A percentile compares a stretch with the other conserved stretches of the same genome.
Conservation (phyloP, 441 rosid genomes). For the Erysimum pusillum region DNA sequence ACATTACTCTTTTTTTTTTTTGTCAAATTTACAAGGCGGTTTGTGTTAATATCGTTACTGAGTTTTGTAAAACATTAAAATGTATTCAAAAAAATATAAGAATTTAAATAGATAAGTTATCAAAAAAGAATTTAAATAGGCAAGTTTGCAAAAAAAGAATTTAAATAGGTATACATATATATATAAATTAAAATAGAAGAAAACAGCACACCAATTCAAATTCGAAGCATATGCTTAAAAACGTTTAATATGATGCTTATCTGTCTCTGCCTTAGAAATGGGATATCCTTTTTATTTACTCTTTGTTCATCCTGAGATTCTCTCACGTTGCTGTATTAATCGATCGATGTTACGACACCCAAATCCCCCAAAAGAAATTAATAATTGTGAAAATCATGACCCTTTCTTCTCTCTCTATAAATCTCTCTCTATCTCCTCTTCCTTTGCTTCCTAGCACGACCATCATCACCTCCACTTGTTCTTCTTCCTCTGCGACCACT, state of each 20-base stretch:
- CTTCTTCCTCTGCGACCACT: conserved; percentile 32
- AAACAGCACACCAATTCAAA: too few species aligned
- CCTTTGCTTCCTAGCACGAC: conserved; percentile 43
- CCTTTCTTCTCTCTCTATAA: conserved; percentile 63
- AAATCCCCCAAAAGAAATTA: not conserved
- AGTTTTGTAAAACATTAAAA: too few species aligned
- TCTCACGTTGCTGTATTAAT: conserved; percentile 42
- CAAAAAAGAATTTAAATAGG: too few species aligned
- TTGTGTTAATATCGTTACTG: too few species aligned
- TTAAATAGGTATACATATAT: too few species aligned
- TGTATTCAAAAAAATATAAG: too few species aligned
- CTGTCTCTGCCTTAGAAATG: conserved; percentile 34
- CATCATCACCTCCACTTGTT: conserved; percentile 4
- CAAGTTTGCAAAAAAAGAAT: too few species aligned
- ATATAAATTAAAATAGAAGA: too few species aligned
- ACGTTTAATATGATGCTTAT: conserved; percentile 36
- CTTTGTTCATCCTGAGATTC: conserved; percentile 52
- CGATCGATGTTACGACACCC: conserved; percentile 15
- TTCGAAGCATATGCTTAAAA: conserved; percentile 55
- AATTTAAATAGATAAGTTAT: too few species aligned
- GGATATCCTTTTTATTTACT: conserved; percentile 58
- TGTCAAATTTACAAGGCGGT: too few species aligned
- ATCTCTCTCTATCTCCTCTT: conserved; percentile 52
- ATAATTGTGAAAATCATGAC: conserved; percentile 44
- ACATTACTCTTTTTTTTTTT: too few species aligned